These are phyloP conservation scores for Cyberlindnera mrakii DNA, from an alignment of 805 yeast genomes.

Conservation along the genomic window DNA sequence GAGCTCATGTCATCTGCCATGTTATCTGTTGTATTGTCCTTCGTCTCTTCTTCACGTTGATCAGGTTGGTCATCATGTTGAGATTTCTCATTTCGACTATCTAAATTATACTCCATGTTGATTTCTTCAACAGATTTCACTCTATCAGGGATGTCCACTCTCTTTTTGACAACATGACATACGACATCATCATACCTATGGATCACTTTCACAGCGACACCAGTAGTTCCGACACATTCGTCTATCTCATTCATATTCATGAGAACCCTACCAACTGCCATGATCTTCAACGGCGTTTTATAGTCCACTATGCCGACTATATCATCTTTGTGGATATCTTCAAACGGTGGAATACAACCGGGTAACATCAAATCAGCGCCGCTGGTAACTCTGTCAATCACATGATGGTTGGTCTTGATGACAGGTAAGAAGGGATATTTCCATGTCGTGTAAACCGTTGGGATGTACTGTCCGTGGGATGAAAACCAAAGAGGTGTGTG, in stretches of 20 bases:
- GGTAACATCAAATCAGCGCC: slow-evolving; percentile 85
- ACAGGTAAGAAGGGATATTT: slow-evolving; percentile 55
- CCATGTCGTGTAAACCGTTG: slow-evolving; percentile 75
- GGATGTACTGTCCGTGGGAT: slow-evolving; percentile 46
- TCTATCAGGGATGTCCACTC: slow-evolving; percentile 37
- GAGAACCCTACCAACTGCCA: slow-evolving; percentile 66
- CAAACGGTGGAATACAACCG: slow-evolving; percentile 54
- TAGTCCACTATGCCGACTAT: slow-evolving; percentile 67
- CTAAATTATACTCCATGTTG: slow-evolving; percentile 12
- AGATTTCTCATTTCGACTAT: slow-evolving; percentile 9
- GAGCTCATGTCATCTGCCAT: slow-evolving; percentile 10
- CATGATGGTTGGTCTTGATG: slow-evolving; percentile 70
- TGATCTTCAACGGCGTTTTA: slow-evolving; percentile 52
- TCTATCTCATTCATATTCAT: slow-evolving; percentile 39
- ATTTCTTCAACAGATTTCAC: slow-evolving; percentile 23
- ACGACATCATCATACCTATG: slow-evolving; percentile 68
- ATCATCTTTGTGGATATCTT: slow-evolving; percentile 39
- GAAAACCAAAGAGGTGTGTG: slow-evolving; percentile 73
- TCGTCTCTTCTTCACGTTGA: slow-evolving; percentile 5
- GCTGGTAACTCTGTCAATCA: slow-evolving; percentile 58
- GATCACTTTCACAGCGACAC: slow-evolving; percentile 72
- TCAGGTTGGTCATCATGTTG: slow-evolving; percentile 2
- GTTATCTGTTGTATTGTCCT: slow-evolving; percentile 11
- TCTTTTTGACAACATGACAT: slow-evolving; percentile 40
- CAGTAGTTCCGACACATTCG: slow-evolving; percentile 55